These are phyloP conservation scores for Cyclotella baltica DNA, from an alignment of 108 stramenopile genomes.

Conservation along the genomic window DNA sequence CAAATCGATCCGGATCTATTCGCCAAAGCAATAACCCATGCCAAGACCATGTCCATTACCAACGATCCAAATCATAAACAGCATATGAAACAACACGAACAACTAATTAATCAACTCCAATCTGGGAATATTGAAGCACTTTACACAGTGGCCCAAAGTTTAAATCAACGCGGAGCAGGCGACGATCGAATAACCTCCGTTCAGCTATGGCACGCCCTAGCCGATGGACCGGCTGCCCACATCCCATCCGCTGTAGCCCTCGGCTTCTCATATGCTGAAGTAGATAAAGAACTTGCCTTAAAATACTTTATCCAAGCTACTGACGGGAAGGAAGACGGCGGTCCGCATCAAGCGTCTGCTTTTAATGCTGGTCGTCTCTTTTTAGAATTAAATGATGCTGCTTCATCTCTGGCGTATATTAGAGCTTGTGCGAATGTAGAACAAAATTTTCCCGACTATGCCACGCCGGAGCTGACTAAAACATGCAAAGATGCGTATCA, in stretches of 20 bases:
- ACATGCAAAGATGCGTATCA: slow-evolving; percentile 45
- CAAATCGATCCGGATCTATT: slow-evolving; percentile 40
- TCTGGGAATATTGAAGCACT: slow-evolving; percentile 39
- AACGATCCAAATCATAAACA: slow-evolving; percentile 19
- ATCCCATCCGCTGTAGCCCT: slow-evolving; percentile 40
- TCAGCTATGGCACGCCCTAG: slow-evolving; percentile 46
- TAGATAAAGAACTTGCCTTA: slow-evolving; percentile 47
- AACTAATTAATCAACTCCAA: slow-evolving; percentile 31
- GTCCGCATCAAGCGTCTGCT: slow-evolving; percentile 46
- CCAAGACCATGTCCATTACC: slow-evolving; percentile 37
- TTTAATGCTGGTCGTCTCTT: slow-evolving; percentile 52
- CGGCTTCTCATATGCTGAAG: slow-evolving; percentile 47
- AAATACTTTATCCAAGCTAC: slow-evolving; percentile 45
- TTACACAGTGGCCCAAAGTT: slow-evolving; percentile 32
- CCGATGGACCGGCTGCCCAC: slow-evolving; percentile 43
- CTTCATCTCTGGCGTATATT: slow-evolving; percentile 39
- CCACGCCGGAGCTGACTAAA: slow-evolving; percentile 19
- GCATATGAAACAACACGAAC: slow-evolving; percentile 25
- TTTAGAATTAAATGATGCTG: slow-evolving; percentile 38
- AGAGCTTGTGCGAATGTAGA: slow-evolving; percentile 36
- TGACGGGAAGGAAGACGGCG: slow-evolving; percentile 13
- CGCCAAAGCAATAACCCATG: slow-evolving; percentile 41
- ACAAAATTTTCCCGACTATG: slow-evolving; percentile 22
- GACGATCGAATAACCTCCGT: slow-evolving; percentile 47
- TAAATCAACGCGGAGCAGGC: slow-evolving; percentile 32